Conservation (phyloP, 2,329 filamentous ascomycete species). For the Exophiala spinifera region DNA sequence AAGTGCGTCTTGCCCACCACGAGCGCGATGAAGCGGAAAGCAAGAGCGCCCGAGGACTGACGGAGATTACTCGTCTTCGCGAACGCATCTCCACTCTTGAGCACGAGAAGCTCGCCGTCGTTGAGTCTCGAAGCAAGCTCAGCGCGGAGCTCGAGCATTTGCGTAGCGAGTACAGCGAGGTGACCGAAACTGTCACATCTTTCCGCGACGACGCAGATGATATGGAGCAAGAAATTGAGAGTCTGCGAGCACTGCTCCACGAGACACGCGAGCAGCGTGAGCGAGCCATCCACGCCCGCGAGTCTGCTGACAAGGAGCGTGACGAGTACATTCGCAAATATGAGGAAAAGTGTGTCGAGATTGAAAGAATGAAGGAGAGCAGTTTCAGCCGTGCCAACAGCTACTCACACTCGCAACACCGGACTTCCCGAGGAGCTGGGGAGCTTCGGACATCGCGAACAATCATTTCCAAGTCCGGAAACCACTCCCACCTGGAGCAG, state of each 20-base stretch:
- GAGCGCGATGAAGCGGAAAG: slow-evolving; percentile 31
- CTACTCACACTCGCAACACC: not conserved
- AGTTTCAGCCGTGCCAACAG: not conserved
- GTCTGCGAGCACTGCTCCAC: slow-evolving; percentile 29
- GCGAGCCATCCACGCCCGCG: no score
- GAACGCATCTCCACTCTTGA: slow-evolving; percentile 29
- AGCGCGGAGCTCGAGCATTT: slow-evolving; percentile 29
- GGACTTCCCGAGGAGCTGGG: not conserved
- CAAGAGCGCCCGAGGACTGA: slow-evolving; percentile 16
- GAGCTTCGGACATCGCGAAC: slow-evolving; percentile 1
- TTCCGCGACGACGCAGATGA: slow-evolving; percentile 26
- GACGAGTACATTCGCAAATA: slow-evolving; percentile 9
- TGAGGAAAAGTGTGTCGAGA: slow-evolving; percentile 12
- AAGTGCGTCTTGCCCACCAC: slow-evolving; percentile 29
- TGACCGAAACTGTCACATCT: slow-evolving; percentile 30
- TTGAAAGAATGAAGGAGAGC: slow-evolving; percentile 10
- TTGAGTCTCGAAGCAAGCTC: slow-evolving; percentile 28
- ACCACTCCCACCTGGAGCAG: not conserved
- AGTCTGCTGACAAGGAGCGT: not conserved
- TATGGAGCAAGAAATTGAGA: slow-evolving; percentile 33
- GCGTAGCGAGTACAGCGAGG: slow-evolving; percentile 30
- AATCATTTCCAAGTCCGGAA: not conserved
- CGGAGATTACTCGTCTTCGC: slow-evolving; percentile 18
- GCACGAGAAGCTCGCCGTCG: slow-evolving; percentile 26
- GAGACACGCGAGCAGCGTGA: slow-evolving; percentile 31